Percentiles rank a stretch among this genome's conserved stretches.
phyloP scores from a whole-genome alignment of 2,329 filamentous ascomycete genomes.

The Beauveria medogensis region DNA sequence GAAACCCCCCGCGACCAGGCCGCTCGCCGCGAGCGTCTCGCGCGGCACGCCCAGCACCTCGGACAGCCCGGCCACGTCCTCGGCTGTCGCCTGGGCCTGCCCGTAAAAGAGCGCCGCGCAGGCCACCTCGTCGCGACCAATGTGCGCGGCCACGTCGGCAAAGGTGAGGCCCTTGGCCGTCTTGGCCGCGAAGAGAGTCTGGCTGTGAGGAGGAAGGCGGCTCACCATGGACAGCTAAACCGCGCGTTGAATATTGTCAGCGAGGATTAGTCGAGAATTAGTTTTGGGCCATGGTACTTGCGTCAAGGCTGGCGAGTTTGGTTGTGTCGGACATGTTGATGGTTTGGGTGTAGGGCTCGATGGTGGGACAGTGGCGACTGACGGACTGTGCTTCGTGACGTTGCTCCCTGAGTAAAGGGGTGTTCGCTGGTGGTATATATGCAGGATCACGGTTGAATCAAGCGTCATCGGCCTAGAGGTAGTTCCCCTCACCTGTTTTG shows the following conservation, averaged over 20 bases:
- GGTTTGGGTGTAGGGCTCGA: neutral
- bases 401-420: too few species aligned
- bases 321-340: neutral
- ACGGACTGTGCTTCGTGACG: too few species aligned
- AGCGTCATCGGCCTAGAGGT: too few species aligned
- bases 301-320: neutral
- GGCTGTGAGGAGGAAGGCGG: constrained; percentile 58
- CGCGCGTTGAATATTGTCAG: neutral
- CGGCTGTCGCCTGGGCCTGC: constrained; percentile 63
- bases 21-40: constrained; percentile 36
- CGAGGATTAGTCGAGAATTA: neutral
- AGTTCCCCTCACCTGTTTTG: too few species aligned
- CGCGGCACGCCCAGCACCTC: constrained; percentile 54
- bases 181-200: constrained; percentile 66
- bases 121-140: constrained; percentile 76
- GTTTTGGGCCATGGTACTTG: neutral
- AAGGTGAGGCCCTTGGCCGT: constrained; percentile 68
- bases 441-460: too few species aligned
- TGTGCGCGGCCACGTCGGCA: constrained; percentile 62
- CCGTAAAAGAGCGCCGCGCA: constrained; percentile 88
- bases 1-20: neutral
- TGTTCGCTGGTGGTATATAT: too few species aligned
- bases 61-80: constrained; percentile 60
- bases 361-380: too few species aligned
- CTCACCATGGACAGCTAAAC: neutral